Evolutionary conservation across 2,329 filamentous ascomycete genomes (phyloP).

Genomic region (Emmonsia crescens): DNA sequence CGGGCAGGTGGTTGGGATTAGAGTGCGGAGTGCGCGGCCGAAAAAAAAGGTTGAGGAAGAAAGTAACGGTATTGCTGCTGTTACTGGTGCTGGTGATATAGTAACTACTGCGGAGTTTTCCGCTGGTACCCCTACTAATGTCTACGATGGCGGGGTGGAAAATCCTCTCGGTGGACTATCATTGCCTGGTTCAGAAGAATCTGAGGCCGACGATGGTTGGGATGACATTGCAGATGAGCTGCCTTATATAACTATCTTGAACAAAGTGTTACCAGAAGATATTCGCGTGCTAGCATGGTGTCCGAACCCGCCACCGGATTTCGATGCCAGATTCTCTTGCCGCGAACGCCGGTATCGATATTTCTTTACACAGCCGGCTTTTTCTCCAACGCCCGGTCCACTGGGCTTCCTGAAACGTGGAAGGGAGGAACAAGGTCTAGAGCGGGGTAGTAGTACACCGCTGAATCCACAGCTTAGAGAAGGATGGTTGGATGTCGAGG

Average conservation of each 20-base stretch:
- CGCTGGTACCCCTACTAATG: constrained; percentile 14
- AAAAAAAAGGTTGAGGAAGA: constrained; percentile 23
- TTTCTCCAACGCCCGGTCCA: constrained; percentile 53
- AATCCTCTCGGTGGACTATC: constrained; percentile 14
- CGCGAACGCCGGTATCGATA: constrained; percentile 86
- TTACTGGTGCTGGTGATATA: not conserved
- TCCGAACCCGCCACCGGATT: constrained; percentile 63
- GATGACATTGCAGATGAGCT: constrained; percentile 71
- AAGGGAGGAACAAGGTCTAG: constrained; percentile 14
- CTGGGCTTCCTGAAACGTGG: constrained; percentile 36
- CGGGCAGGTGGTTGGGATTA: constrained; percentile 80
- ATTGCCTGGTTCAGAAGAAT: constrained; percentile 8
- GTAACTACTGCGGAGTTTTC: constrained; percentile 15
- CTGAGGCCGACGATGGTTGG: constrained; percentile 36
- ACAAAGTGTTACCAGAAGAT: constrained; percentile 76
- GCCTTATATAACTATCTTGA: constrained; percentile 71
- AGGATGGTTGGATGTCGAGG: constrained; percentile 77
- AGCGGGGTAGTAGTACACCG: constrained; percentile 10
- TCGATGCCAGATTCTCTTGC: constrained; percentile 88
- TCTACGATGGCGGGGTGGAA: constrained; percentile 6
- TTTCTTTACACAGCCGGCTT: constrained; percentile 94
- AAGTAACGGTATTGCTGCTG: not conserved
- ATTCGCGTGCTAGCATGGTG: constrained; percentile 93
- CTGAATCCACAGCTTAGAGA: constrained; percentile 34
- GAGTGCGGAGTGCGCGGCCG: constrained; percentile 69